Base-by-base conservation (phyloP, 1,139 yeast genomes). In the Candida tetrigidarum region DNA sequence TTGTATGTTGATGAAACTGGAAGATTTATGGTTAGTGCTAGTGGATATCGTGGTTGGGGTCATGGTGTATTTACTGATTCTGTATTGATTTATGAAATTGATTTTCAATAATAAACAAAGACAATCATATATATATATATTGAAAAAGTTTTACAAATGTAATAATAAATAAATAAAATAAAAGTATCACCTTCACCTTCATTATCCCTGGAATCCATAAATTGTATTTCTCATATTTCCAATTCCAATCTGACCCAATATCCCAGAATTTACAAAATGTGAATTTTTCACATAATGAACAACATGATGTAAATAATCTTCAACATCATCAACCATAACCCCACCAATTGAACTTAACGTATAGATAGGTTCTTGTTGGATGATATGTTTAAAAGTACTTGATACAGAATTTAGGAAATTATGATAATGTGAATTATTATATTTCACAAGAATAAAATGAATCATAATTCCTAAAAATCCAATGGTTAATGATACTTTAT, bases 41-140 rank as follows among this genome's bases (percentile, higher is more conserved):
- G 96, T 64, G 99, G 99, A 6, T 89, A 87, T 54, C 78, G 98
- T 58, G 99, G 99, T 3, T 92, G 97, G 97, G 80, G 79, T 0
- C 93, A 86, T 57, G 88, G 96, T 2, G 68, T 73, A 27, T 79
- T 84, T 34, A 86, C 96, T 0, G 99, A 93, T 50, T 79, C 84
- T 23, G 87, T 88, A 6, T 76, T 91, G 56, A 74, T 91, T 34
- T 92, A 91, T 62, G 96, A 91, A 59, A 83, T 92, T 34, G 78
- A 74, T 44, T 67, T 66, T 50, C 70, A 62, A 40, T 55, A 48
- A 28, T 19, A 25, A 18, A 32, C 23, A 37, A 47, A 26, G 32
- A 26, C 18, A 27, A 8, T 11, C 26, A 26, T 27, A 35, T 26
- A 37, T 22, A 29, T n/a, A 30, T 23, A 25, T 20, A 27, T 28